Evolutionary conservation across 148 eudicot species (phyloP).

Genomic region (Rhododendron mucronatum): DNA sequence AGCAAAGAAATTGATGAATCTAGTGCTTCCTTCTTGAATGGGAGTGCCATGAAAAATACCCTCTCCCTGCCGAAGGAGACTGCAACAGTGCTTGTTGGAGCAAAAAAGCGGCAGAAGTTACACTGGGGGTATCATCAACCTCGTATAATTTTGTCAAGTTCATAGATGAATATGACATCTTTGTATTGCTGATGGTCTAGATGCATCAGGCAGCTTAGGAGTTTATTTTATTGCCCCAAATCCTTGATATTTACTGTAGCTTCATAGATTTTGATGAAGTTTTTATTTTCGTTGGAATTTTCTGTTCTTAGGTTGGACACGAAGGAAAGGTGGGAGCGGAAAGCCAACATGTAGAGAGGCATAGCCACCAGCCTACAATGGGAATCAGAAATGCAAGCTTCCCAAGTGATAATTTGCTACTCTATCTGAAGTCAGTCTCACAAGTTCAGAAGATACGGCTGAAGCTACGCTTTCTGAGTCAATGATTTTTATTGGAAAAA

Average conservation of each 20-base stretch:
- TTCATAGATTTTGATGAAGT: neutral
- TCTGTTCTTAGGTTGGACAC: constrained; percentile 53
- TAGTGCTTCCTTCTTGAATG: constrained; percentile 13
- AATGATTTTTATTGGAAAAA: neutral
- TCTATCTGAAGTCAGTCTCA: neutral
- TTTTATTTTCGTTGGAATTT: neutral
- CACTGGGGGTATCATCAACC: constrained; percentile 56
- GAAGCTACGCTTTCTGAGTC: neutral
- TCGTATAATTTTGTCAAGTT: neutral
- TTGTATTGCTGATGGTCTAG: too few species aligned
- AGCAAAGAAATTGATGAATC: constrained; percentile 22
- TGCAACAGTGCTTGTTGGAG: constrained; percentile 9
- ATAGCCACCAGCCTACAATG: neutral
- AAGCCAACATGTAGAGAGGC: constrained; percentile 61
- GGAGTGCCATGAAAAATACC: neutral
- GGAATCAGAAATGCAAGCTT: neutral
- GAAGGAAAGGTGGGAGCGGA: constrained; percentile 83
- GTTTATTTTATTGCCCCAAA: neutral
- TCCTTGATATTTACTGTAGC: neutral
- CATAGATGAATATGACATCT: neutral
- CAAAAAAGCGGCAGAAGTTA: constrained; percentile 52
- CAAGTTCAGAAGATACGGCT: neutral
- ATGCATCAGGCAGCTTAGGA: neutral
- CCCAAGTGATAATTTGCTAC: neutral
- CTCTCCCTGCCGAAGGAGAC: constrained; percentile 12